Base-by-base conservation (phyloP, 2,329 filamentous ascomycete species). In the Ceratocystiopsis sp. region DNA sequence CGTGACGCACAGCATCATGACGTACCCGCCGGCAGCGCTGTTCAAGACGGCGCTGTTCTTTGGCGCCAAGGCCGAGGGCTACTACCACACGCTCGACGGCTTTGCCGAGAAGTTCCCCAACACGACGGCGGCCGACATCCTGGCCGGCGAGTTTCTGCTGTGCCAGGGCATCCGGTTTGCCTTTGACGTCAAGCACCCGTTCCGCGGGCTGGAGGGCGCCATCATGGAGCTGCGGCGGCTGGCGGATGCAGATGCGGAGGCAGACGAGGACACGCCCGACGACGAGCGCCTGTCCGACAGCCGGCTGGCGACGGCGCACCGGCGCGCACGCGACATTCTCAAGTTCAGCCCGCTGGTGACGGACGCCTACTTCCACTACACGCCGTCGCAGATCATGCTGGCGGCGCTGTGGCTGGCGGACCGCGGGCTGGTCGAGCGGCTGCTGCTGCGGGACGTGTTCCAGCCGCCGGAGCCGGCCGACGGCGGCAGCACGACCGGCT, bases 351-450 rank as follows among this genome's bases (percentile, higher is more conserved):
- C 86, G 0, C 66, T 93, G 41, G 71, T 95, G 48, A 94, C 89
- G 21, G 91, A 98, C 54, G 86, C 76, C n/a, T 96, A 96, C 63
- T 95, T 96, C 62, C 80, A 94, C 60, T 96, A 84, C 62, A 89
- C 89, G 0, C 91, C 91, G 0, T 82, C 84, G 19, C 91, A 98
- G 59, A 93, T 96, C 57, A 87, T 87, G 78, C 71, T 96, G 46
- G 80, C 84, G 0, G 78, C 87, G 0, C 62, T 95, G 25, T 68
- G 80, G 14, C 70, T 93, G 42, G 83, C 79, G 0, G 89, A 96
- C 56, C 62, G 67, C 36, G 73, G 69, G 0, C 62, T 91, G 32
- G 55, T 69, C 3, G 67, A 73, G 46, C 57, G 60, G 4, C 49
- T 75, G 38, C 54, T 74, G 12, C 54, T 74, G 13, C 59, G 63